Conservation (phyloP, 2,329 filamentous ascomycete genomes). For the Scedosporium boydii region DNA sequence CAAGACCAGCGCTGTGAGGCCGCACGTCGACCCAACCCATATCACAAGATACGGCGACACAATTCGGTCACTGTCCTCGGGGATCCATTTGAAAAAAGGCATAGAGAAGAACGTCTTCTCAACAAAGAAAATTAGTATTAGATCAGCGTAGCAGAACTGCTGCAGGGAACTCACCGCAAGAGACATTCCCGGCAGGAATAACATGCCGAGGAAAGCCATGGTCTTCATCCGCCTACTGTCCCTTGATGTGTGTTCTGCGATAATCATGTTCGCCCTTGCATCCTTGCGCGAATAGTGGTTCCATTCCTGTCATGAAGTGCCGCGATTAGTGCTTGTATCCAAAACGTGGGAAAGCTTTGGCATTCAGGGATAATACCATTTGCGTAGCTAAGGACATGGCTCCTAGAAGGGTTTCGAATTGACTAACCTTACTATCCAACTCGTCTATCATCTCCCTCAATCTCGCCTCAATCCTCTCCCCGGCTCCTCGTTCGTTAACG, state of each 20-base stretch:
- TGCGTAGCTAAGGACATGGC: slow-evolving; percentile 12
- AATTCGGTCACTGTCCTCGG: background rate
- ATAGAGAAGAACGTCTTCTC: background rate
- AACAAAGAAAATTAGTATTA: background rate
- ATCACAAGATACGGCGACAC: background rate
- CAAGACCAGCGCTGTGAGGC: too few species aligned
- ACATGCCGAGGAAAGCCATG: slow-evolving; percentile 13
- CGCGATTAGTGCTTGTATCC: background rate
- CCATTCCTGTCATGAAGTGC: background rate
- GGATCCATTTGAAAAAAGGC: slow-evolving; percentile 3
- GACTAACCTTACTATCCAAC: slow-evolving; percentile 11
- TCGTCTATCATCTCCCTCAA: slow-evolving; percentile 11
- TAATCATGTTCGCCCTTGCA: slow-evolving; percentile 9
- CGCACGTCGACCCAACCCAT: background rate
- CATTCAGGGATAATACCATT: slow-evolving; percentile 5
- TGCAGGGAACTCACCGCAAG: slow-evolving; percentile 11
- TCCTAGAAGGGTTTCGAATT: slow-evolving; percentile 10
- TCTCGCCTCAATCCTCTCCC: slow-evolving; percentile 7
- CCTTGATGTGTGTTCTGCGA: slow-evolving; percentile 9
- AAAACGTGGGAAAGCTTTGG: background rate
- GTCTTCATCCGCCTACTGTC: slow-evolving; percentile 13
- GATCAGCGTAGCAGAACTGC: background rate
- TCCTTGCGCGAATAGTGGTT: slow-evolving; percentile 8
- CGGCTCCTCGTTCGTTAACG: slow-evolving; percentile 2
- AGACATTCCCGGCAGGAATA: slow-evolving; percentile 19